A percentile compares a stretch with the other conserved stretches of the same genome.
These are phyloP conservation scores for Jackrogersella minutella DNA, from an alignment of 495 filamentous ascomycete genomes.

Conservation along the genomic window DNA sequence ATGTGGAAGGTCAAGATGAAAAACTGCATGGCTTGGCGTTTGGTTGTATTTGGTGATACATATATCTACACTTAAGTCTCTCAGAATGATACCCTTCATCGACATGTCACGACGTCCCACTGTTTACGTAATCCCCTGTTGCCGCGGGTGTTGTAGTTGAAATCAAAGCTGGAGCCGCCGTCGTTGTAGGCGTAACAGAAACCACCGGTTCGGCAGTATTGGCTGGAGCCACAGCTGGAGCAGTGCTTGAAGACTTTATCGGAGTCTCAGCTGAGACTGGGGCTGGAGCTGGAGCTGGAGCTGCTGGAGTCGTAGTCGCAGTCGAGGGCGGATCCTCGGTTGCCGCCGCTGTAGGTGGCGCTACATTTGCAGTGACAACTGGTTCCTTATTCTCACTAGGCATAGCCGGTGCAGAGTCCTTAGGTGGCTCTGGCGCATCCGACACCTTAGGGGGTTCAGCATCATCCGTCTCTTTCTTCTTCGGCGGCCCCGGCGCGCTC, in stretches of 20 bases:
- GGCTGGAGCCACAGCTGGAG: neutral
- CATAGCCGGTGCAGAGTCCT: neutral
- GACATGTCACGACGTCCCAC: conserved; percentile 19
- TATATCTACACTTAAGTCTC: conserved; percentile 33
- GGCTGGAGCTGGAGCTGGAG: neutral
- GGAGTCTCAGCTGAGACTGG: neutral
- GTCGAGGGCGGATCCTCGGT: neutral
- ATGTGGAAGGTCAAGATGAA: neutral
- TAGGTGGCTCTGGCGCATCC: conserved; percentile 11
- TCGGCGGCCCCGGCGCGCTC: conserved; percentile 42
- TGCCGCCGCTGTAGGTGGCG: neutral
- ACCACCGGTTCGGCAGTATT: neutral
- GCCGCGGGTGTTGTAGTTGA: neutral
- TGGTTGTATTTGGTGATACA: conserved; percentile 27
- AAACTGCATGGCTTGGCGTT: conserved; percentile 30
- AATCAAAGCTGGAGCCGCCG: neutral
- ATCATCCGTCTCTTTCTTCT: conserved; percentile 36
- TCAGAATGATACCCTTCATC: conserved; percentile 37
- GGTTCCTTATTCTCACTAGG: conserved; percentile 6
- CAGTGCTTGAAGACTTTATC: neutral
- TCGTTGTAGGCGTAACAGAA: neutral
- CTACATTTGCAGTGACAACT: neutral
- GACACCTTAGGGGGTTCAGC: conserved; percentile 13
- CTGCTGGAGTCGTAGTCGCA: neutral
- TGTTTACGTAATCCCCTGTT: conserved; percentile 24